Base-by-base conservation (phyloP, 2,329 filamentous ascomycete genomes). In the Botrytis paeoniae region DNA sequence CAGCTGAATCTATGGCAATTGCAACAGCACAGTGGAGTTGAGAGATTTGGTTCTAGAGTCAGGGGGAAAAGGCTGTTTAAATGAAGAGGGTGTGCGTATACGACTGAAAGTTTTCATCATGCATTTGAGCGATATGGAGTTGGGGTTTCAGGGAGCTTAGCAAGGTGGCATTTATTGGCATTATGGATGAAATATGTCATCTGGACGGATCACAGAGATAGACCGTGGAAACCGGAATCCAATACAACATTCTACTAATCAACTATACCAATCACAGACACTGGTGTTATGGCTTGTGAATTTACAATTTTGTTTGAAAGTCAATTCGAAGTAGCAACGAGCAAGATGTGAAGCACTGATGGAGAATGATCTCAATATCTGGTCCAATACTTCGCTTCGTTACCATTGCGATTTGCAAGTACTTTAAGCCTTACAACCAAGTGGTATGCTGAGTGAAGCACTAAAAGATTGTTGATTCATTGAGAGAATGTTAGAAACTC, bases 1-100 rank as follows among this genome's bases (percentile, higher is more conserved):
- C 85, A 88, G 76, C 84, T 90, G 75, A 84, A 86, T 76, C 80
- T 89, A 22, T 91, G 88, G 88, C 88, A 91, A 76, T 83, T 85
- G 29, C 89, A 91, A 79, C 86, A 89, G 72, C 83, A 83, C 57
- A 89, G 85, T 72, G 89, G 89, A 0, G 85, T 86, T 0, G 89
- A 91, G 77, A 83, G 89, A 45, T 91, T 91, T 75, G 80, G 75
- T 1, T 61, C 74, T 8, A 80, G 77, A 72, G 73, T 76, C 51
- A 70, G 75, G 37, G 80, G 80, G 4, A 81, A 79, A 73, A 74
- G 79, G 69, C 73, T 81, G 10, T 76, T 81, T 29, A 80, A 79
- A 72, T 81, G 70, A 79, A 32, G 9, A 57, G 18, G 48, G 37
- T 32, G 16, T 41, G 9, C 29, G 29, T 65, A n/a, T 41, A 57